phyloP scores from a whole-genome alignment of 768 basidiomycete genomes.

The Amanita jacksonii region DNA sequence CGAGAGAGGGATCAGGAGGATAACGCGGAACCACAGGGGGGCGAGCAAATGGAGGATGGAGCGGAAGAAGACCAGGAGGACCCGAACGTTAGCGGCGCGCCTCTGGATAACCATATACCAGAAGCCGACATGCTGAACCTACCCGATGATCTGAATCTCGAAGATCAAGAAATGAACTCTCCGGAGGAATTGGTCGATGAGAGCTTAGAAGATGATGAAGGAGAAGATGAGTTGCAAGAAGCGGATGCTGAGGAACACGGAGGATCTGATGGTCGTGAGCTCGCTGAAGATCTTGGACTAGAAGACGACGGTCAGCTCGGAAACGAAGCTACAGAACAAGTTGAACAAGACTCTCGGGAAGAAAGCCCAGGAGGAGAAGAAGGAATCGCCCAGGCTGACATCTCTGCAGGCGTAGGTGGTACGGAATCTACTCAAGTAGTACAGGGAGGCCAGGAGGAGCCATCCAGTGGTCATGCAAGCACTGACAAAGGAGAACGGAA shows the following conservation, averaged over 20 bases:
- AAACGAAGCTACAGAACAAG: slow-evolving; percentile 21
- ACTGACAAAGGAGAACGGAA: slow-evolving; percentile 19
- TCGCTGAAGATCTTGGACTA: slow-evolving; percentile 10
- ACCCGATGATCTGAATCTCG: slow-evolving; percentile 77
- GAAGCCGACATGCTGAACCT: slow-evolving; percentile 82
- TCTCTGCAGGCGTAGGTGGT: slow-evolving; percentile 31
- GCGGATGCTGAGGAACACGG: slow-evolving; percentile 26
- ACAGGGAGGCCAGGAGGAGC: slow-evolving; percentile 20
- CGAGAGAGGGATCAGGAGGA: slow-evolving; percentile 22
- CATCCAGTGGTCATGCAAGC: slow-evolving; percentile 23
- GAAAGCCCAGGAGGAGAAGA: slow-evolving; percentile 20
- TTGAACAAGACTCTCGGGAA: slow-evolving; percentile 20
- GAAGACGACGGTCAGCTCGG: slow-evolving; percentile 21
- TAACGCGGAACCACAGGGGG: slow-evolving; percentile 12
- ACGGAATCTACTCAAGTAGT: slow-evolving; percentile 22
- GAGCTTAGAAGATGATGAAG: slow-evolving; percentile 21
- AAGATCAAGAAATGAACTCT: slow-evolving; percentile 26
- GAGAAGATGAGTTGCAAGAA: slow-evolving; percentile 24
- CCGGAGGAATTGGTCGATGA: slow-evolving; percentile 2
- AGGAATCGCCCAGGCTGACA: slow-evolving; percentile 32
- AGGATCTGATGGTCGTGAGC: slow-evolving; percentile 22
- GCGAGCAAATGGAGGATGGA: slow-evolving; percentile 15
- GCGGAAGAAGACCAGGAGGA: slow-evolving; percentile 28
- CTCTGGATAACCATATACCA: slow-evolving; percentile 66
- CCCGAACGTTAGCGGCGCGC: slow-evolving; percentile 46